Conservation (phyloP, 1,284 basidiomycete genomes). For the Austroboletus novae-zelandiae region DNA sequence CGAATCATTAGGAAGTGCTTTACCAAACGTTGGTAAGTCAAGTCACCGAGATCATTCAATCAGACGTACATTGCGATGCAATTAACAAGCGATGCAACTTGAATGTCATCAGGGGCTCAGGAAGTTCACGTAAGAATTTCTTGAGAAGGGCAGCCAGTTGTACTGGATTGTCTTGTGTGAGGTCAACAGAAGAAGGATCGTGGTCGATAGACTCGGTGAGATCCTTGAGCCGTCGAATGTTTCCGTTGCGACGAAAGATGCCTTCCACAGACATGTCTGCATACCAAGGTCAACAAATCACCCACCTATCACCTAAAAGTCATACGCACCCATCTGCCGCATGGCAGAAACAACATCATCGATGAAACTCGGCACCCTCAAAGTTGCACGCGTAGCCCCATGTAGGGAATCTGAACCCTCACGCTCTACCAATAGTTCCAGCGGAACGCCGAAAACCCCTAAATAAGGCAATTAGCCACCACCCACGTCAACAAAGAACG, state of each 20-base stretch:
- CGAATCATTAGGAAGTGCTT: slow-evolving; percentile 72
- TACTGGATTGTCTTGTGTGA: slow-evolving; percentile 94
- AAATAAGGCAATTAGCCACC: slow-evolving; percentile 1
- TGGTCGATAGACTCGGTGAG: slow-evolving; percentile 92
- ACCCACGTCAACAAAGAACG: slow-evolving; percentile 1
- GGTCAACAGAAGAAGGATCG: slow-evolving; percentile 86
- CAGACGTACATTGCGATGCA: slow-evolving; percentile 77
- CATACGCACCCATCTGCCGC: slow-evolving; percentile 92
- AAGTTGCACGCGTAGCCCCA: slow-evolving; percentile 81
- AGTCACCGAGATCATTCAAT: slow-evolving; percentile 1
- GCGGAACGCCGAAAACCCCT: slow-evolving; percentile 90
- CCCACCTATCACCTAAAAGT: slow-evolving; percentile 1
- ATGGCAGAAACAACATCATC: slow-evolving; percentile 98
- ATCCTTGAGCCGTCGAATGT: slow-evolving; percentile 90
- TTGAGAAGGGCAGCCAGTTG: slow-evolving; percentile 96
- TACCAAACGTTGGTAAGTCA: slow-evolving; percentile 11
- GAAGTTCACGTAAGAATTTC: slow-evolving; percentile 95
- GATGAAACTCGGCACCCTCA: slow-evolving; percentile 95
- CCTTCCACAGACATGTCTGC: slow-evolving; percentile 98
- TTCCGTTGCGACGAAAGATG: slow-evolving; percentile 98
- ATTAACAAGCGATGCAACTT: slow-evolving; percentile 90
- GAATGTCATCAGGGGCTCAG: slow-evolving; percentile 95
- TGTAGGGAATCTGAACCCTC: slow-evolving; percentile 93
- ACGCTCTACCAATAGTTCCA: slow-evolving; percentile 93
- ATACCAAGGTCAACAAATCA: slow-evolving; percentile 3